Conservation (phyloP, 352 stramenopile species). For the Globisporangium alternatum region DNA sequence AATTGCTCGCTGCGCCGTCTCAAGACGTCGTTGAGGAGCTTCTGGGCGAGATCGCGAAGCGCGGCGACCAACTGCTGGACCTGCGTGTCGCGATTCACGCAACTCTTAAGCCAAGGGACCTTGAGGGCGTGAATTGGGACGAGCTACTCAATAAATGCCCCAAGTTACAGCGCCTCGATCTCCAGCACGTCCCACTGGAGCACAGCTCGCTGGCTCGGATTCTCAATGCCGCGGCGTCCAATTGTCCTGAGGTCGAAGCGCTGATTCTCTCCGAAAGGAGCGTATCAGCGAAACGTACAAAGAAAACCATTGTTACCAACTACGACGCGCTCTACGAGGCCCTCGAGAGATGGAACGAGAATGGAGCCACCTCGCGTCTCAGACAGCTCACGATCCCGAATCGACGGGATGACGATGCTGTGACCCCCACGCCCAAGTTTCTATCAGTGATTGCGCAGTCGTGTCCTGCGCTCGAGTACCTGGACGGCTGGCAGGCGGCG, state of each 20-base stretch:
- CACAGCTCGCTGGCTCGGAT: conserved; percentile 10
- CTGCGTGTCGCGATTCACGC: conserved; percentile 7
- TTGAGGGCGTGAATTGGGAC: conserved; percentile 14
- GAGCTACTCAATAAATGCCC: conserved; percentile 12
- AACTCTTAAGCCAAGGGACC: conserved; percentile 1
- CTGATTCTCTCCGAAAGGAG: conserved; percentile 20
- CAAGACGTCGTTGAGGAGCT: conserved; percentile 2
- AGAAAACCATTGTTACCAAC: background rate
- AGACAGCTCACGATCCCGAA: conserved; percentile 25
- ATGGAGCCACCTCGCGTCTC: background rate
- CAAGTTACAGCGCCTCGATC: conserved; percentile 22
- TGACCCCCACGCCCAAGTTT: conserved; percentile 8
- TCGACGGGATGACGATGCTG: conserved; percentile 13
- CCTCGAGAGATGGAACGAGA: conserved; percentile 17
- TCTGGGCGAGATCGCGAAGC: conserved; percentile 1
- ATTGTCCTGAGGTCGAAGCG: conserved; percentile 16
- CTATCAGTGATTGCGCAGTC: conserved; percentile 11
- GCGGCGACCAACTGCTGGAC: conserved; percentile 10
- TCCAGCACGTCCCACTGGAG: conserved; percentile 21
- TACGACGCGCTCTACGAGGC: conserved; percentile 18
- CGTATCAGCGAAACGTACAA: background rate
- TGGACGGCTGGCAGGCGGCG: conserved; percentile 27
- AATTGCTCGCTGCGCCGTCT: conserved; percentile 1
- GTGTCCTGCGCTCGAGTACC: conserved; percentile 22
- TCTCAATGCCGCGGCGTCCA: conserved; percentile 7